These are phyloP conservation scores for Kurtzmaniella fragi DNA, from an alignment of 805 yeast genomes.

Conservation along the genomic window DNA sequence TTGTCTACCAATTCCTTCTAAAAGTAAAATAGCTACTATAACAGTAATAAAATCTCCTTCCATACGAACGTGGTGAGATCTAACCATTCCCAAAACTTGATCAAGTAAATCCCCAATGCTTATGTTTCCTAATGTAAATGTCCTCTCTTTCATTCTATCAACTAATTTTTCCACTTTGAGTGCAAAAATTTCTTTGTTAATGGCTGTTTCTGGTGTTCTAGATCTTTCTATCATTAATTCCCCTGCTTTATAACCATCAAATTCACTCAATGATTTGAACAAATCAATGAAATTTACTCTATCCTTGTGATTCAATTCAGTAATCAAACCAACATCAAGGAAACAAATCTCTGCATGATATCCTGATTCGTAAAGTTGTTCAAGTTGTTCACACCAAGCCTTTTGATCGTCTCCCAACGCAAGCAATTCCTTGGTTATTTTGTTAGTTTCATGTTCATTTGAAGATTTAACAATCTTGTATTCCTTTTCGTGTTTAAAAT, in stretches of 20 bases:
- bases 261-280: constrained; percentile 81
- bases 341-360: constrained; percentile 84
- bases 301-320: constrained; percentile 75
- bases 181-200: constrained; percentile 81
- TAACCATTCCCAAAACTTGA: constrained; percentile 84
- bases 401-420: constrained; percentile 26
- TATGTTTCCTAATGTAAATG: constrained; percentile 88
- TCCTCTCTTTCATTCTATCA: constrained; percentile 72
- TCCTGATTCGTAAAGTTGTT: constrained; percentile 45
- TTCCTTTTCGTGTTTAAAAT: constrained; percentile 37
- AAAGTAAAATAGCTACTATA: constrained; percentile 82
- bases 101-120: constrained; percentile 89
- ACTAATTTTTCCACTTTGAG: constrained; percentile 82
- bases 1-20: constrained; percentile 95
- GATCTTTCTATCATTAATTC: constrained; percentile 94
- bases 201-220: constrained; percentile 88
- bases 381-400: constrained; percentile 45
- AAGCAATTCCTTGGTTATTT: constrained; percentile 38
- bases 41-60: constrained; percentile 96
- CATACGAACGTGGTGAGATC: constrained; percentile 93
- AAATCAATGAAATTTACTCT: constrained; percentile 83
- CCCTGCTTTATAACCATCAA: constrained; percentile 94
- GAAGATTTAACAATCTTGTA: constrained; percentile 38
- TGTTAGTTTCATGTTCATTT: constrained; percentile 43
- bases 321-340: constrained; percentile 89